Evolutionary conservation across 306 rosid species (phyloP).

Genomic region (Biancaea sappan): DNA sequence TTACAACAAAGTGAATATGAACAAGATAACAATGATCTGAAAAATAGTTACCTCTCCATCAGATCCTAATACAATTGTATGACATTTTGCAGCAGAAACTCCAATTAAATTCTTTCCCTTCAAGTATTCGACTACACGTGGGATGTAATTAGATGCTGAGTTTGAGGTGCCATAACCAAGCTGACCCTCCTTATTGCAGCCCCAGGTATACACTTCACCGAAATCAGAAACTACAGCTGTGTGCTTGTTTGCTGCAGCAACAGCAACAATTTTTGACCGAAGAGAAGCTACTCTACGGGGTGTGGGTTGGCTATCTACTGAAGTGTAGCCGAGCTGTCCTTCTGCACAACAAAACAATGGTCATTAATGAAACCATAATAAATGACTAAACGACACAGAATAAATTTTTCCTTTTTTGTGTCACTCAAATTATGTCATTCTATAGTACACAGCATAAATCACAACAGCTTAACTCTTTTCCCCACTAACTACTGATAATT

Average conservation of each 20-base stretch:
- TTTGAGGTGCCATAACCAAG: slow-evolving; percentile 98
- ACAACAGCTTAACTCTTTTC: slow-evolving; percentile 15
- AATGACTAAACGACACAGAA: neutral
- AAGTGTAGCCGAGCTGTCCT: slow-evolving; percentile 98
- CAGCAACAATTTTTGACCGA: slow-evolving; percentile 71
- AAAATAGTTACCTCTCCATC: slow-evolving; percentile 88
- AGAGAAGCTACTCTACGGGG: slow-evolving; percentile 90
- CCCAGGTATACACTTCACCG: slow-evolving; percentile 97
- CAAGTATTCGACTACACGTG: slow-evolving; percentile 88
- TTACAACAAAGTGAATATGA: slow-evolving; percentile 14
- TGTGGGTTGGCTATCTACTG: slow-evolving; percentile 93
- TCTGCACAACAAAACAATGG: slow-evolving; percentile 52
- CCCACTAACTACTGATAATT: neutral
- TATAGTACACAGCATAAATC: slow-evolving; percentile 22
- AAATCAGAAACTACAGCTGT: slow-evolving; percentile 86
- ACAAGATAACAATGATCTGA: slow-evolving; percentile 27
- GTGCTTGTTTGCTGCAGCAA: slow-evolving; percentile 98
- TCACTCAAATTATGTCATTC: slow-evolving; percentile 14
- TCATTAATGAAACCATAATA: slow-evolving; percentile 21
- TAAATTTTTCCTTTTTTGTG: neutral
- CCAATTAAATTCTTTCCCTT: slow-evolving; percentile 76
- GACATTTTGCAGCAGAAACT: slow-evolving; percentile 89
- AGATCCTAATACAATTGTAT: slow-evolving; percentile 84
- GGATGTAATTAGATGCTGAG: slow-evolving; percentile 93
- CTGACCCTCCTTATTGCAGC: slow-evolving; percentile 94